These are phyloP conservation scores for Tuber magnatum DNA, from an alignment of 495 filamentous ascomycete species.

Conservation along the genomic window DNA sequence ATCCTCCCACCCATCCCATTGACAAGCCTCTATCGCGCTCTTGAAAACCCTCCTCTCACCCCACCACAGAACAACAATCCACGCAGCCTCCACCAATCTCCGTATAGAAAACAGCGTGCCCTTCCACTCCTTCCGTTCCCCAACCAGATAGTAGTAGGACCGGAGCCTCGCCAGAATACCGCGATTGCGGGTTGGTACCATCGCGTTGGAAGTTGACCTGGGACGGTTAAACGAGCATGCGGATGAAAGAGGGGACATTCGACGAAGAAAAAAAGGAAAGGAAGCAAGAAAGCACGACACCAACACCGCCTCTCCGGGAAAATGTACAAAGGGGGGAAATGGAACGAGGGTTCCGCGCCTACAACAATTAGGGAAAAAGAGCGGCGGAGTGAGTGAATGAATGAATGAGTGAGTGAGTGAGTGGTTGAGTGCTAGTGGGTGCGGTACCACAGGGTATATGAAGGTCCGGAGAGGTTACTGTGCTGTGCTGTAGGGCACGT, in stretches of 20 bases:
- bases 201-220: neutral
- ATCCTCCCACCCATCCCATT: conserved; percentile 80
- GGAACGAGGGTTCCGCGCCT: neutral
- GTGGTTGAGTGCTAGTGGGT: neutral
- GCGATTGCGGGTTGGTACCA: neutral
- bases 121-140: conserved; percentile 1
- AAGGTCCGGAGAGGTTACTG: neutral
- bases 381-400: neutral
- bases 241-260: neutral
- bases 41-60: conserved; percentile 75
- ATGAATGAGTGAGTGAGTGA: neutral
- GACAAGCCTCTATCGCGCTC: conserved; percentile 59
- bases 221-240: neutral
- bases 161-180: neutral
- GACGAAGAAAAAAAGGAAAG: neutral
- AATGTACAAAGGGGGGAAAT: neutral
- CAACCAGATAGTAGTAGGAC: neutral
- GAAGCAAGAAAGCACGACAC: neutral
- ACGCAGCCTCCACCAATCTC: conserved; percentile 61
- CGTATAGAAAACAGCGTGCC: conserved; percentile 42
- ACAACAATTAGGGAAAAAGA: neutral
- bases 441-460: neutral
- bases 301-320: neutral
- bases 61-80: conserved; percentile 76
- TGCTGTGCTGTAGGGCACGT: neutral